These are phyloP conservation scores for Hypoxylon sp. DNA, from an alignment of 2,329 filamentous ascomycete species.

Conservation along the genomic window DNA sequence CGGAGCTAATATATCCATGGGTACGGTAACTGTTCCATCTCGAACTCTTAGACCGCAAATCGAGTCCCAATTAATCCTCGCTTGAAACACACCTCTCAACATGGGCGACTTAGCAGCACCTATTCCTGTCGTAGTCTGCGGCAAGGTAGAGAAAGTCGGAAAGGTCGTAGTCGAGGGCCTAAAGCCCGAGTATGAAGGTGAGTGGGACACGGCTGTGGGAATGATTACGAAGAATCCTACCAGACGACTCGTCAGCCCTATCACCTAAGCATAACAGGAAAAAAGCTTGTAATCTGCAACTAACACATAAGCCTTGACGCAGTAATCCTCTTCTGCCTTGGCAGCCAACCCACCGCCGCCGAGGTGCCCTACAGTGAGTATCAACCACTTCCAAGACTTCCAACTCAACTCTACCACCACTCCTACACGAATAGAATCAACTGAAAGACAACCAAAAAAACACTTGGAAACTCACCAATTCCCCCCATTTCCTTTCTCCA, in stretches of 20 bases:
- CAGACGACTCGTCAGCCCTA: not conserved
- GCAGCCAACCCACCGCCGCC: constrained; percentile 32
- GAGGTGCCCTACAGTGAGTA: constrained; percentile 36
- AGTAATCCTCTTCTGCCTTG: constrained; percentile 41
- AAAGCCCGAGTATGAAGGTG: constrained; percentile 41
- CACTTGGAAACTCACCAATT: not conserved
- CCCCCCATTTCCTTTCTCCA: not conserved
- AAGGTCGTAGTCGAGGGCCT: constrained; percentile 32
- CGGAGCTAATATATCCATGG: constrained; percentile 28
- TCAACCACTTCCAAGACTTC: not conserved
- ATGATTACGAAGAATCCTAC: not conserved
- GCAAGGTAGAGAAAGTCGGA: constrained; percentile 34
- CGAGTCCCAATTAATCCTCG: not conserved
- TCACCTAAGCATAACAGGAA: not conserved
- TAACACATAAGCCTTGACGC: not conserved
- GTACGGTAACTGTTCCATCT: not conserved
- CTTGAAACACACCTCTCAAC: not conserved
- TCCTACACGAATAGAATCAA: not conserved
- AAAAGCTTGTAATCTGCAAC: not conserved
- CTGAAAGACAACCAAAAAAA: not conserved
- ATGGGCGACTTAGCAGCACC: constrained; percentile 18
- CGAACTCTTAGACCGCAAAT: constrained; percentile 1
- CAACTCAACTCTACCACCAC: not conserved
- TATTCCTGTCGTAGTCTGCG: constrained; percentile 34
- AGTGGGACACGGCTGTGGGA: constrained; percentile 6